A percentile compares a stretch with the other conserved stretches of the same genome.
Conservation (phyloP, 352 stramenopile species). For the Thalassiosira mediterranea region DNA sequence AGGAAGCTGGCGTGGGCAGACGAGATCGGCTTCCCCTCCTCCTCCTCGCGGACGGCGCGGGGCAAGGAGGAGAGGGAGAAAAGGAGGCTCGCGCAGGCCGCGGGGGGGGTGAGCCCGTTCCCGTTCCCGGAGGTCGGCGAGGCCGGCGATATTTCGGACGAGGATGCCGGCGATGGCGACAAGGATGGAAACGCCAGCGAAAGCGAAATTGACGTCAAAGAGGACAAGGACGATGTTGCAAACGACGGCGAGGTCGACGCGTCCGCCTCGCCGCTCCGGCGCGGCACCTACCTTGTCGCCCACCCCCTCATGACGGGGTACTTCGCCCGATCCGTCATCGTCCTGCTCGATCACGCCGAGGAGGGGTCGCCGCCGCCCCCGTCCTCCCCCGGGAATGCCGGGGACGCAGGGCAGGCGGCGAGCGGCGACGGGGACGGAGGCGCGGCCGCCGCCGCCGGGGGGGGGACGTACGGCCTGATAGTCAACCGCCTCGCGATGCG, state of each 20-base stretch:
- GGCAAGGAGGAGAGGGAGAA: neutral
- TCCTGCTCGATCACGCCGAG: slow-evolving; percentile 70
- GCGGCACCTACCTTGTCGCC: slow-evolving; percentile 72
- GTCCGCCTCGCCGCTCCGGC: slow-evolving; percentile 51
- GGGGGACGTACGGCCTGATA: slow-evolving; percentile 78
- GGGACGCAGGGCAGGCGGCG: neutral
- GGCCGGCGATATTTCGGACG: slow-evolving; percentile 15
- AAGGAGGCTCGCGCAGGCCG: slow-evolving; percentile 39
- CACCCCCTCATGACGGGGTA: slow-evolving; percentile 78
- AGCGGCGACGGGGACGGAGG: slow-evolving; percentile 21
- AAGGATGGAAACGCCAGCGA: neutral
- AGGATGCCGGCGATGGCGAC: neutral
- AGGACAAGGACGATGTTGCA: neutral
- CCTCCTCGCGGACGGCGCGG: neutral
- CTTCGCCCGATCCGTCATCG: slow-evolving; percentile 76
- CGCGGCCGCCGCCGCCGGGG: neutral
- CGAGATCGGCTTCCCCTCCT: slow-evolving; percentile 22
- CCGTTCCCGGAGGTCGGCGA: slow-evolving; percentile 24
- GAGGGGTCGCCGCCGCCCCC: slow-evolving; percentile 1
- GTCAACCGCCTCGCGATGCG: slow-evolving; percentile 69
- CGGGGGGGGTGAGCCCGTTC: slow-evolving; percentile 22
- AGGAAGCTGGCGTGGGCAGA: slow-evolving; percentile 72
- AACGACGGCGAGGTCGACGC: neutral
- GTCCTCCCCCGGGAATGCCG: neutral
- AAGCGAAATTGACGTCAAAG: neutral